Base-by-base conservation (phyloP, 208 protist genomes). In the Angomonas deanei region DNA sequence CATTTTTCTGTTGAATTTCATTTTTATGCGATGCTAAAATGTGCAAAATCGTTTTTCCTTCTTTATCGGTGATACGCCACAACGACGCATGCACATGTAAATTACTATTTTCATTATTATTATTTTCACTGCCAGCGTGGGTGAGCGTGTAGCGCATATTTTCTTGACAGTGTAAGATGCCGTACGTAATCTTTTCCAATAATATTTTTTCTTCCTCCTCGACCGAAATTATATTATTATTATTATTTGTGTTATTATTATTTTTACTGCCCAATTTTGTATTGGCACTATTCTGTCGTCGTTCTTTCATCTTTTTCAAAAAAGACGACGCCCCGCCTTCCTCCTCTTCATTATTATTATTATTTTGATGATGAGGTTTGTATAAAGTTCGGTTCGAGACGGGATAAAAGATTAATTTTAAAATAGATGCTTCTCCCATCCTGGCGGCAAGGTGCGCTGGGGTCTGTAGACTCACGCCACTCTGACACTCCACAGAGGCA, bases 381-480 rank as follows among this genome's bases (percentile, higher is more conserved):
- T 0, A 17, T 2, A 19, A 36, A 23, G 28, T 62, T 6, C 10
- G 42, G 17, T 56, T 50, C 8, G 61, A 58, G 27, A 52, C 26
- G 36, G 27, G 57, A 59, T 73, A 67, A 54, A 85, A 82, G 58
- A 80, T 32, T 21, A 80, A 59, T 38, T 70, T 47, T 1, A 80
- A 11, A 2, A 84, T 34, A 54, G 17, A 0, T 21, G 36, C 49
- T 24, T 71, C 30, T 24, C 74, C 60, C 61, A 60, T 64, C 38
- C 69, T 46, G 6, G 78, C 76, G 3, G 84, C 84, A 58, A 87
- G 62, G 56, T 91, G 80, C 47, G 86, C 60, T 1, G 84, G 84
- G 0, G 88, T 91, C 24, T 78, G 58, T 3, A 91, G 66, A n/a
- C 67, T 72, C 6, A 61, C 47, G 13, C 56, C 58, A 52, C 84